phyloP scores from a whole-genome alignment of 208 protist genomes.

The Trypanosoma avium region DNA sequence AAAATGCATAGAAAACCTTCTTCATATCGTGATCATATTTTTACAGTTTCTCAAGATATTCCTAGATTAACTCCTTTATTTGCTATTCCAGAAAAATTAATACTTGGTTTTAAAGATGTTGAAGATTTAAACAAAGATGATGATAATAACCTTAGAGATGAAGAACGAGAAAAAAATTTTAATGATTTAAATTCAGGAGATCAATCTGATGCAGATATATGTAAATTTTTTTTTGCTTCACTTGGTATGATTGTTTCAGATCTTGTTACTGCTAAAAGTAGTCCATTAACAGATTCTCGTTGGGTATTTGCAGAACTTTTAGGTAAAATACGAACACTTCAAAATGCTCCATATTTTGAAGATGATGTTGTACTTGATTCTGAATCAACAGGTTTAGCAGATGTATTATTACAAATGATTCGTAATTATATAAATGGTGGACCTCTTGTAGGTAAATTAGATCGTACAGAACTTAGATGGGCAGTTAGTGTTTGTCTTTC shows the following conservation, averaged over 20 bases:
- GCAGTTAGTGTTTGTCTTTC: conserved; percentile 84
- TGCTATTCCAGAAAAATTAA: conserved; percentile 72
- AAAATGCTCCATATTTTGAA: conserved; percentile 89
- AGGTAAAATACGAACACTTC: conserved; percentile 63
- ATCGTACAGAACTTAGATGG: conserved; percentile 77
- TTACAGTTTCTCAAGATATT: conserved; percentile 60
- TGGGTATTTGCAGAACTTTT: conserved; percentile 67
- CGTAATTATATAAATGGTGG: conserved; percentile 90
- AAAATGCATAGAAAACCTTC: conserved; percentile 35
- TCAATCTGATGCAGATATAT: conserved; percentile 69
- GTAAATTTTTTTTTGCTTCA: conserved; percentile 84
- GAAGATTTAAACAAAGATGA: conserved; percentile 18
- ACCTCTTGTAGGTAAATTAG: conserved; percentile 85
- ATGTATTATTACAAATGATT: conserved; percentile 91
- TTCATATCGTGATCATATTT: conserved; percentile 76
- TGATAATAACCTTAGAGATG: conserved; percentile 71
- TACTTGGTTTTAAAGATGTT: conserved; percentile 75
- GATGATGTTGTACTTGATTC: conserved; percentile 64
- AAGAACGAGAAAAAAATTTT: conserved; percentile 67
- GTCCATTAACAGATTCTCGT: conserved; percentile 71
- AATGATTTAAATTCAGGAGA: conserved; percentile 61
- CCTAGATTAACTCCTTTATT: conserved; percentile 65
- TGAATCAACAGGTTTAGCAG: conserved; percentile 66
- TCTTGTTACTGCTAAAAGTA: conserved; percentile 74
- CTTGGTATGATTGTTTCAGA: conserved; percentile 88